Base-by-base conservation (phyloP, 108 stramenopile genomes). In the Cyclotella baltica region DNA sequence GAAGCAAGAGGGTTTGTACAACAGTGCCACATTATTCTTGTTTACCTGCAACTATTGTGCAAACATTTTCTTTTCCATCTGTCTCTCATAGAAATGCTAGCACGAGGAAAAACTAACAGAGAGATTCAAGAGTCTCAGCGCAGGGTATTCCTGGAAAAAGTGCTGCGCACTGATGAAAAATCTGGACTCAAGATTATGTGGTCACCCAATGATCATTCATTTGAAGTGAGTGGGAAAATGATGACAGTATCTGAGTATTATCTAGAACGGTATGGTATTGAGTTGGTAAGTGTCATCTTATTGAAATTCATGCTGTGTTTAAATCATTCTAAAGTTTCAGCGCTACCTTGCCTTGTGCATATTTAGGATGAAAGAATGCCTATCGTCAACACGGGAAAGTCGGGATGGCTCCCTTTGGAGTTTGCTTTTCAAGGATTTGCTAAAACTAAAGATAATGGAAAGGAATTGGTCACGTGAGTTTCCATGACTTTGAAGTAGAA, bases 381-480 rank as follows among this genome's bases (percentile, higher is more conserved):
- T 8, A 77, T 82, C n/a, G 70, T 82, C 18, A 23, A 77, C 58
- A 22, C 77, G 20, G 64, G 63, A 38, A 64, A 52, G 22, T 66
- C 51, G 40, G 67, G 70, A 38, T 82, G 81, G 81, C 71, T 66
- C 20, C 81, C 81, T 27, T 35, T 82, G 25, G 76, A 82, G 37
- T 72, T 82, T 72, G 50, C 31, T 5, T 82, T 48, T 57, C 81
- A 82, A 57, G 10, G 51, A 43, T 82, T 74, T 72, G 69, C 70
- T 22, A 82, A 69, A 28, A 37, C 76, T 11, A 82, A 67, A 37
- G 81, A 72, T 70, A 76, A 65, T 23, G 70, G 48, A 34, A 16
- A 18, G 23, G 36, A 62, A 13, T 52, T 78, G 56, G 53, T 68
- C 23, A 4, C 30, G 35, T 47, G 36, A 61, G 63, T 31, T 29